These are phyloP conservation scores for Trichoderma reesei DNA, from an alignment of 495 filamentous ascomycete genomes.

Conservation along the genomic window DNA sequence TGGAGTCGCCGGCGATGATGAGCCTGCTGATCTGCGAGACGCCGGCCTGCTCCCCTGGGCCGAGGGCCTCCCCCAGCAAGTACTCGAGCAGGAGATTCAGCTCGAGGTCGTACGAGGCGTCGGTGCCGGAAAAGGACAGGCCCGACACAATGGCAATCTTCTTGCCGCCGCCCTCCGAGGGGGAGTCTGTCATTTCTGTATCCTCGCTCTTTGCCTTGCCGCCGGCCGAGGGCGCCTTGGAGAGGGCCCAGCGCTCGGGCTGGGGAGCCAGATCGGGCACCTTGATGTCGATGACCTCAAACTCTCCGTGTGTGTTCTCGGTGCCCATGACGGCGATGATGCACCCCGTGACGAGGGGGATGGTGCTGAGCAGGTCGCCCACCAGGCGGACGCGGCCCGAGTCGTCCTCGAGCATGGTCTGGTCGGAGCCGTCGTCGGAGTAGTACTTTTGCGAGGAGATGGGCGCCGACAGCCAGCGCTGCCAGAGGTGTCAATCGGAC, in stretches of 20 bases:
- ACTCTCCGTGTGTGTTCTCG: slow-evolving; percentile 83
- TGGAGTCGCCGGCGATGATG: slow-evolving; percentile 85
- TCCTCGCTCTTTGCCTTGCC: slow-evolving; percentile 20
- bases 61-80: slow-evolving; percentile 71
- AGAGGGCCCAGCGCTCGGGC: slow-evolving; percentile 61
- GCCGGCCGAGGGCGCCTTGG: slow-evolving; percentile 21
- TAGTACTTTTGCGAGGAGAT: slow-evolving; percentile 69
- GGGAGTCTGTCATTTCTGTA: slow-evolving; percentile 37
- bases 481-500: background rate
- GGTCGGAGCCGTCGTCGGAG: slow-evolving; percentile 45
- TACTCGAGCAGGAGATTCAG: slow-evolving; percentile 77
- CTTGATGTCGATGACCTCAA: slow-evolving; percentile 83
- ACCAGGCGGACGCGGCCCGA: slow-evolving; percentile 81
- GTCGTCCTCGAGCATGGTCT: slow-evolving; percentile 90
- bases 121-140: slow-evolving; percentile 65
- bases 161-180: slow-evolving; percentile 27
- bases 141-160: slow-evolving; percentile 89
- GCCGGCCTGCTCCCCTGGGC: slow-evolving; percentile 43
- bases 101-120: slow-evolving; percentile 56
- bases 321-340: slow-evolving; percentile 87
- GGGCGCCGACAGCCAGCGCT: slow-evolving; percentile 84
- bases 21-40: slow-evolving; percentile 68
- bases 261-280: slow-evolving; percentile 79
- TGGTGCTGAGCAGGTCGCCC: slow-evolving; percentile 51
- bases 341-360: slow-evolving; percentile 78